Evolutionary conservation across 2,329 filamentous ascomycete species (phyloP).

Genomic region (Colletotrichum aenigma): DNA sequence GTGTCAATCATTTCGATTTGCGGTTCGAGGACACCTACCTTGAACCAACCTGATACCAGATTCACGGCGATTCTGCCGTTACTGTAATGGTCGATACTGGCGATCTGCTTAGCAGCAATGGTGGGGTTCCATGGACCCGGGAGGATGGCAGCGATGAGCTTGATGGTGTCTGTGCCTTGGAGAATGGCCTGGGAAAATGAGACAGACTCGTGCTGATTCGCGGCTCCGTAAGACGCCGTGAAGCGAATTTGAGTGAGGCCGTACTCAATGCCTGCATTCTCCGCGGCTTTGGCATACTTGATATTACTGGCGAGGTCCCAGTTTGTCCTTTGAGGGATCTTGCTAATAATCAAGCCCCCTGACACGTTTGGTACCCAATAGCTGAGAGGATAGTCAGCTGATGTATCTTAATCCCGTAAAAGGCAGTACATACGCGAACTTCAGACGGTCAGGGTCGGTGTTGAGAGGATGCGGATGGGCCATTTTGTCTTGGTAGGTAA

Average conservation of each 20-base stretch:
- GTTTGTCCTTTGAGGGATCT: constrained; percentile 52
- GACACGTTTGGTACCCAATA: constrained; percentile 61
- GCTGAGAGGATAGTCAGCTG: constrained; percentile 25
- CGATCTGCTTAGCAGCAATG: constrained; percentile 57
- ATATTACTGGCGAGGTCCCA: constrained; percentile 55
- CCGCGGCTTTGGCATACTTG: constrained; percentile 52
- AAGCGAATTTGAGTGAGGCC: constrained; percentile 57
- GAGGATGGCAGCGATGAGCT: constrained; percentile 55
- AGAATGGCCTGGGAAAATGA: constrained; percentile 56
- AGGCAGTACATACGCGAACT: constrained; percentile 24
- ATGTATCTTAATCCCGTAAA: not conserved
- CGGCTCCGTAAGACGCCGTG: constrained; percentile 53
- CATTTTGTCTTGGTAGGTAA: not conserved
- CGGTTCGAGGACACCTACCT: constrained; percentile 22
- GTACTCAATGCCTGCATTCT: constrained; percentile 54
- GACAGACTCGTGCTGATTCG: constrained; percentile 56
- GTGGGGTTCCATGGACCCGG: constrained; percentile 56
- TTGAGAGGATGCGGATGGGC: constrained; percentile 12
- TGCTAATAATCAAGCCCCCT: constrained; percentile 55
- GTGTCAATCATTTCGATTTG: not conserved
- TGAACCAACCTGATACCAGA: constrained; percentile 59
- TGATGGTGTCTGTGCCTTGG: constrained; percentile 49
- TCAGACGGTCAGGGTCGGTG: constrained; percentile 17
- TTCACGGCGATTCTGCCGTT: constrained; percentile 57
- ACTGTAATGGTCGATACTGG: constrained; percentile 55